These are phyloP conservation scores for Leishmania turanica DNA, from an alignment of 208 protist species.

Conservation along the genomic window DNA sequence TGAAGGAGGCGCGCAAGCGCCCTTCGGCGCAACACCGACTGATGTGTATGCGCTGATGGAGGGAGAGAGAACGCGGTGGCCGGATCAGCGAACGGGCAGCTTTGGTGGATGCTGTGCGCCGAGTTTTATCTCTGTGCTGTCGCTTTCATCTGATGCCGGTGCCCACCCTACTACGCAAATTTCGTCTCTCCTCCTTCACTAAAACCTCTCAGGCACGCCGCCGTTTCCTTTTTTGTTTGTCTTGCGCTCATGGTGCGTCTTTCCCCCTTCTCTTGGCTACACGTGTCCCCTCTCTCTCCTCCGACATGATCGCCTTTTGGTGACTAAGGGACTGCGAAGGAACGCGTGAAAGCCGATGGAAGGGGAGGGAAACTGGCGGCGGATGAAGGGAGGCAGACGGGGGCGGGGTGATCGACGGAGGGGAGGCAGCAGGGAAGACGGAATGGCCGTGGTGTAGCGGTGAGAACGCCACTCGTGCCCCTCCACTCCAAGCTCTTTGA, in stretches of 20 bases:
- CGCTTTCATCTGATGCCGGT: not conserved
- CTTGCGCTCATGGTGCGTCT: conserved; percentile 1
- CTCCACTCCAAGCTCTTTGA: not conserved
- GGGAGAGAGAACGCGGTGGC: not conserved
- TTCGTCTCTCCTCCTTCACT: not conserved
- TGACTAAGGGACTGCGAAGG: not conserved
- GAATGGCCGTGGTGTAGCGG: not conserved
- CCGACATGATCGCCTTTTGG: not conserved
- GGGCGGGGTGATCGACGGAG: not conserved
- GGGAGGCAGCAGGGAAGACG: not conserved
- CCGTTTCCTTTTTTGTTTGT: not conserved
- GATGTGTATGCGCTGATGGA: not conserved
- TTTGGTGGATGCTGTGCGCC: not conserved
- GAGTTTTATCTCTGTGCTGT: not conserved
- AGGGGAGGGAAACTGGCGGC: conserved; percentile 8
- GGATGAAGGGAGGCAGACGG: not conserved
- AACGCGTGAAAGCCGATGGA: not conserved
- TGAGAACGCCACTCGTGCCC: not conserved
- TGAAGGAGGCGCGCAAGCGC: not conserved
- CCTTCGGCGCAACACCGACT: not conserved
- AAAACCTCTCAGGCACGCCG: not conserved
- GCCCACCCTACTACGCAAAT: no score
- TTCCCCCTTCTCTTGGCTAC: conserved; percentile 6
- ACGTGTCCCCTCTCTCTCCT: not conserved
- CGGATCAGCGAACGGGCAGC: not conserved